These are phyloP conservation scores for Hydnum rufescens DNA, from an alignment of 768 basidiomycete genomes.

Conservation along the genomic window DNA sequence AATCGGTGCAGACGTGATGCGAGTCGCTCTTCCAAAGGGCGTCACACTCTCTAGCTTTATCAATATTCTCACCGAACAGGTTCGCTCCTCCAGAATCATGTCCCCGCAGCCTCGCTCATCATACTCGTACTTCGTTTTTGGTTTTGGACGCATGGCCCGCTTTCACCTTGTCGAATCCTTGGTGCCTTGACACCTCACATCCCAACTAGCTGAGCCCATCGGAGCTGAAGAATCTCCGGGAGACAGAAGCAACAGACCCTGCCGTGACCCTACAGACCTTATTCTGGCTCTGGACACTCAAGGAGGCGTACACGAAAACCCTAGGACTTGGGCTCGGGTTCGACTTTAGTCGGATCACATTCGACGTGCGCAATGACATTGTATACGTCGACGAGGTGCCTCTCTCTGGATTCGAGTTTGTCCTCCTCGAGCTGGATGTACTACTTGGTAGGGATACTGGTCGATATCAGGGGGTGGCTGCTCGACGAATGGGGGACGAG, in stretches of 20 bases:
- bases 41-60: constrained; percentile 42
- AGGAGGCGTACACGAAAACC: constrained; percentile 84
- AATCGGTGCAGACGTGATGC: constrained; percentile 71
- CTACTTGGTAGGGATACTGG: background rate
- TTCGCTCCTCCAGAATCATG: constrained; percentile 14
- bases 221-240: constrained; percentile 15
- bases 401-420: background rate
- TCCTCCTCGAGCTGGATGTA: background rate
- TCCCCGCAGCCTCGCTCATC: background rate
- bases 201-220: constrained; percentile 22
- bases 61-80: constrained; percentile 44
- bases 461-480: background rate
- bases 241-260: constrained; percentile 14
- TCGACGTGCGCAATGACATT: background rate
- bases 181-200: background rate
- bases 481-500: background rate
- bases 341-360: constrained; percentile 36
- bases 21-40: constrained; percentile 38
- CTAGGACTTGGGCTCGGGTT: constrained; percentile 68
- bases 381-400: background rate
- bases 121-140: background rate
- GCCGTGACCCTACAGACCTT: constrained; percentile 21
- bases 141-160: background rate
- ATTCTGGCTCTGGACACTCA: constrained; percentile 77
- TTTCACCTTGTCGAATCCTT: background rate